phyloP scores from a whole-genome alignment of 2,329 filamentous ascomycete species.

The Xylariaceae sp. region DNA sequence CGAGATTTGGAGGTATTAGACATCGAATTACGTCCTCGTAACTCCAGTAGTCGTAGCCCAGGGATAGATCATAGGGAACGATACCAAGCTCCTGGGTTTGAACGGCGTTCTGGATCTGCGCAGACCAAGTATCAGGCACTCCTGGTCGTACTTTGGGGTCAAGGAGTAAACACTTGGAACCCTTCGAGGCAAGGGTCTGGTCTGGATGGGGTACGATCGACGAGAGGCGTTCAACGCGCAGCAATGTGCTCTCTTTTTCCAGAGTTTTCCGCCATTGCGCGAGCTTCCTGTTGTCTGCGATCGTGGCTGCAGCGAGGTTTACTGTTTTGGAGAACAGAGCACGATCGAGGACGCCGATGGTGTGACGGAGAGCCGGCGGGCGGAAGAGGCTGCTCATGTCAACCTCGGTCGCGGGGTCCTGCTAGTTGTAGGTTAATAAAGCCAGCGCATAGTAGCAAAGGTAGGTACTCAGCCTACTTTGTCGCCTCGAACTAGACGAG shows the following conservation, averaged over 20 bases:
- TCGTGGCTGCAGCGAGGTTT: slow-evolving; percentile 71
- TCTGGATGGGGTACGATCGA: slow-evolving; percentile 63
- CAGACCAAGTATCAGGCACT: slow-evolving; percentile 74
- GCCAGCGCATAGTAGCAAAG: slow-evolving; percentile 5
- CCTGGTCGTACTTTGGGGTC: slow-evolving; percentile 49
- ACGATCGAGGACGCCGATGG: slow-evolving; percentile 63
- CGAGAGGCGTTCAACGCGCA: slow-evolving; percentile 60
- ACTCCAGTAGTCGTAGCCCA: slow-evolving; percentile 57
- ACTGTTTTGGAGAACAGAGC: slow-evolving; percentile 76
- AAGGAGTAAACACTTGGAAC: slow-evolving; percentile 59
- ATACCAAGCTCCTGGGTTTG: slow-evolving; percentile 65
- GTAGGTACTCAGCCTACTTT: too few relatives aligned
- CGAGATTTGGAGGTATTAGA: slow-evolving; percentile 74
- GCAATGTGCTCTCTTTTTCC: slow-evolving; percentile 60
- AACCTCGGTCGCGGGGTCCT: slow-evolving; percentile 28
- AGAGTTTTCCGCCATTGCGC: slow-evolving; percentile 65
- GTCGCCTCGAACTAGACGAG: background rate
- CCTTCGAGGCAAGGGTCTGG: slow-evolving; percentile 45
- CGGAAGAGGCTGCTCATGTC: slow-evolving; percentile 60
- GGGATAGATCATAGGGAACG: slow-evolving; percentile 68
- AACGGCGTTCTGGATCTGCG: slow-evolving; percentile 64
- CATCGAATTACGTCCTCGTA: slow-evolving; percentile 74
- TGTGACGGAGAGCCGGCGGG: slow-evolving; percentile 61
- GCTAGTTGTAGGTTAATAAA: background rate
- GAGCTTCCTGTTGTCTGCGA: slow-evolving; percentile 73